Base-by-base conservation (phyloP, 345 rosid species). In the Geranium brycei region DNA sequence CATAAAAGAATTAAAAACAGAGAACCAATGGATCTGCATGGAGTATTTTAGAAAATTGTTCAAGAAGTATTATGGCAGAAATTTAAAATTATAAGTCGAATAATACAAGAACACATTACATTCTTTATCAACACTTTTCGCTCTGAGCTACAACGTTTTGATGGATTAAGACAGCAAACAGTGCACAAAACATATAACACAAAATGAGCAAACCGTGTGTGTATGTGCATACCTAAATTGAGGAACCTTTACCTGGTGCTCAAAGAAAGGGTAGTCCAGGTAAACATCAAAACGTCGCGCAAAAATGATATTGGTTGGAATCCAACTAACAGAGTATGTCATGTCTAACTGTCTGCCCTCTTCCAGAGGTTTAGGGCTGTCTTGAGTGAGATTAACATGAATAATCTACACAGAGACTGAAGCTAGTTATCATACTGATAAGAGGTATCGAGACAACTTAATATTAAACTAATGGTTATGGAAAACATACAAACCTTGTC, bases 1-100 rank as follows among this genome's bases (percentile, higher is more conserved):
- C 97, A 91, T 91, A 80, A 88, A 91, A 17, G 97, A 91, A 77
- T 91, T 91, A 80, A 91, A 91, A 74, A 91, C 86, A 62, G 97
- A 91, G 78, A 91, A 88, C 97, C 97, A 91, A 66, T 91, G 97
- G 73, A 91, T 88, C 97, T 91, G 91, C 76, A 78, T 23, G 28
- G 28, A 23, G 28, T 23, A 23, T 1, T 23, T 23, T 23, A 23
- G 28, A 23, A 23, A 23, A 23, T 23, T 23, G 28, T 23, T 23
- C 28, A 23, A 23, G 2, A 23, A 23, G 28, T 3, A 65, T 18
- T 57, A 19, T 63, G 65, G 63, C 58, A 60, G 68, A n/a, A 62
- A 62, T 56, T 56, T 51, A 4, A 1, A 31, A 7, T 32, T 17
- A 59, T 61, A 47, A 32, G 38, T 31, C 40, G 3, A 57, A 19